Conservation (phyloP, 2,329 filamentous ascomycete genomes). For the Boeremia lycopersici region DNA sequence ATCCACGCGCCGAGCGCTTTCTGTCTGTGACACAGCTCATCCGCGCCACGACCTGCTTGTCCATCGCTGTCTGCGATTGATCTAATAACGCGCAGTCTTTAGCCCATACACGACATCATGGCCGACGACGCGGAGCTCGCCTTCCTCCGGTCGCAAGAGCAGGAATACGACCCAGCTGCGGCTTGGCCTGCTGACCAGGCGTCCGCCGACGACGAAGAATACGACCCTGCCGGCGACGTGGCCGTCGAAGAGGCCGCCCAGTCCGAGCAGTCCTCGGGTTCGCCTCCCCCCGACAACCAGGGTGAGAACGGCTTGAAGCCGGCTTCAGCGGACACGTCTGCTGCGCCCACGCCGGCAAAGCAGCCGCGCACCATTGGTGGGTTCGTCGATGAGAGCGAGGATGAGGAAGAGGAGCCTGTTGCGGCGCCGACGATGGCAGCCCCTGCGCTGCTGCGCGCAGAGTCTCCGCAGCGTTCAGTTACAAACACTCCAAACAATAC, state of each 20-base stretch:
- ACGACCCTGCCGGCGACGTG: conserved; percentile 41
- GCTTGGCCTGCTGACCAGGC: conserved; percentile 51
- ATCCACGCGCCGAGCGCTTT: conserved; percentile 33
- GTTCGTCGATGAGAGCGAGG: conserved; percentile 68
- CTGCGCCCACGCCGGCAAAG: conserved; percentile 42
- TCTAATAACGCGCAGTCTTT: conserved; percentile 21
- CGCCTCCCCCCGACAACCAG: conserved; percentile 29
- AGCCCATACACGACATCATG: conserved; percentile 44
- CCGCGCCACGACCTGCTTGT: conserved; percentile 20
- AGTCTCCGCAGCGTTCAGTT: conserved; percentile 59
- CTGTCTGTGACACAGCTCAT: conserved; percentile 22
- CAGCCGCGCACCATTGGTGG: conserved; percentile 63
- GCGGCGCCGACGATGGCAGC: conserved; percentile 57
- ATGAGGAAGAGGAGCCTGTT: conserved; percentile 57
- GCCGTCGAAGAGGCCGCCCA: conserved; percentile 21
- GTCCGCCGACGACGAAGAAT: conserved; percentile 49
- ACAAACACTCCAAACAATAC: conserved; percentile 63
- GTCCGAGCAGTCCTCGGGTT: conserved; percentile 38
- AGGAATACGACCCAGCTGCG: conserved; percentile 49
- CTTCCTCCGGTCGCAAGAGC: conserved; percentile 57
- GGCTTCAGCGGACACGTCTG: conserved; percentile 31
- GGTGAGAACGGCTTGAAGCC: conserved; percentile 33
- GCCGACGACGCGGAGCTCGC: conserved; percentile 60
- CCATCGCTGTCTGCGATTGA: conserved; percentile 5
- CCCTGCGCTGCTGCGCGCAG: conserved; percentile 56